phyloP scores from a whole-genome alignment of 108 stramenopile species.

The Cylindrotheca fusiformis region DNA sequence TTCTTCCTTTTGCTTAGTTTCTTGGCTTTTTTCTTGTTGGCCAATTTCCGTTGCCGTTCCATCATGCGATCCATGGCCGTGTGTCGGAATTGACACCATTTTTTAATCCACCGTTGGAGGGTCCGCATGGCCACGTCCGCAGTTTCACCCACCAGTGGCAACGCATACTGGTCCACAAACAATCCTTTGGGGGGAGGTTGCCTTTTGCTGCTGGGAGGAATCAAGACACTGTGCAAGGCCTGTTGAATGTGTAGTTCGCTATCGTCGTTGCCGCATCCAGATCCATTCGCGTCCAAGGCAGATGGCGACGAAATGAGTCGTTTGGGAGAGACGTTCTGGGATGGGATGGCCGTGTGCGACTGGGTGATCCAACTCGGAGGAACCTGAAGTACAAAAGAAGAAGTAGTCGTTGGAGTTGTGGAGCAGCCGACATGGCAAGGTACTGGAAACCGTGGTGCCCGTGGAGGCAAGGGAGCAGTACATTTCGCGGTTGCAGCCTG shows the following conservation, averaged over 20 bases:
- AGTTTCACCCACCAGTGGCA: constrained; percentile 33
- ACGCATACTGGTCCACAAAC: constrained; percentile 43
- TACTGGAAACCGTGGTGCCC: constrained; percentile 22
- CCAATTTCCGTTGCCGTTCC: constrained; percentile 34
- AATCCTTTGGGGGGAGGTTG: not conserved
- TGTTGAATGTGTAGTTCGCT: constrained; percentile 3
- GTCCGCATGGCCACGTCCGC: constrained; percentile 31
- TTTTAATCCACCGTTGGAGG: constrained; percentile 45
- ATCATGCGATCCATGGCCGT: constrained; percentile 41
- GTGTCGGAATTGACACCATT: constrained; percentile 63
- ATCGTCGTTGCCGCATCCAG: not conserved
- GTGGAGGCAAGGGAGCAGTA: not conserved
- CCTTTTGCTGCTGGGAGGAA: not conserved
- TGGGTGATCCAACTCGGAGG: not conserved
- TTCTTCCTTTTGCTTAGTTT: constrained; percentile 19
- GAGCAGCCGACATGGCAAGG: constrained; percentile 12
- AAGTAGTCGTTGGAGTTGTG: not conserved
- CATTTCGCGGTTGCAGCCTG: not conserved
- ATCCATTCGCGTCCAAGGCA: constrained; percentile 16
- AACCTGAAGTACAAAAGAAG: not conserved
- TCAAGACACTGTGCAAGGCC: constrained; percentile 3
- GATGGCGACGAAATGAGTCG: constrained; percentile 5
- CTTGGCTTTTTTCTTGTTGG: constrained; percentile 9
- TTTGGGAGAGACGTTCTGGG: not conserved
- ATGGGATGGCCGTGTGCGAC: not conserved